phyloP scores from a whole-genome alignment of 345 rosid species.

The Fremontodendron californicum region DNA sequence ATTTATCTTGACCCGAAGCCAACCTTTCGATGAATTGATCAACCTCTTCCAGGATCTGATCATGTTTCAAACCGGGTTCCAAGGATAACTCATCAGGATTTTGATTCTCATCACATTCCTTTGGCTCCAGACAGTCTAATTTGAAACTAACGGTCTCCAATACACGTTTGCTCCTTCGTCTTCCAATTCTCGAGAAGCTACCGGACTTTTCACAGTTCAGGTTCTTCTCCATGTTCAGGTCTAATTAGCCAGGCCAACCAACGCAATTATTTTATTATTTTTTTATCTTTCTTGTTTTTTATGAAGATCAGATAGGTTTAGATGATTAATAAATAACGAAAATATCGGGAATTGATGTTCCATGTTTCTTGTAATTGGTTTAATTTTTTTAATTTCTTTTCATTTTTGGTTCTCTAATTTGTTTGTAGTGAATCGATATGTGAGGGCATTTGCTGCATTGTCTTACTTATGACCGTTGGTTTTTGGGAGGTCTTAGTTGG shows the following conservation, averaged over 20 bases:
- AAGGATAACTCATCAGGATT: neutral
- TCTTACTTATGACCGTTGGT: conserved; percentile 3
- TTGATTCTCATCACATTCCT: neutral
- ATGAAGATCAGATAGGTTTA: neutral
- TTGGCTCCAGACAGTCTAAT: conserved; percentile 13
- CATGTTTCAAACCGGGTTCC: conserved; percentile 10
- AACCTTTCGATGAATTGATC: conserved; percentile 37
- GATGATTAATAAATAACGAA: conserved; percentile 13
- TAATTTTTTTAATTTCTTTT: too few species aligned
- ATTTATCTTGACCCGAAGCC: conserved; percentile 3
- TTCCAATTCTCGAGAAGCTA: conserved; percentile 21
- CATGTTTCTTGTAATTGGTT: neutral
- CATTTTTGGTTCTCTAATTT: conserved; percentile 14
- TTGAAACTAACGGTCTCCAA: neutral
- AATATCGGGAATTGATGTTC: conserved; percentile 10
- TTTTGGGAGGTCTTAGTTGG: neutral
- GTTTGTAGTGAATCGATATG: conserved; percentile 16
- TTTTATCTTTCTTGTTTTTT: neutral
- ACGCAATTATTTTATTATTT: neutral
- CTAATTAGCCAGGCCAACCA: neutral
- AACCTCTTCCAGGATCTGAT: conserved; percentile 39
- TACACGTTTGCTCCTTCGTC: neutral
- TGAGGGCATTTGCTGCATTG: neutral
- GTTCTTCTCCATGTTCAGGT: conserved; percentile 15
- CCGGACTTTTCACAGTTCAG: conserved; percentile 25